These are phyloP conservation scores for Schizosaccharomyces versatilis DNA, from an alignment of 1,139 yeast species.

Conservation along the genomic window DNA sequence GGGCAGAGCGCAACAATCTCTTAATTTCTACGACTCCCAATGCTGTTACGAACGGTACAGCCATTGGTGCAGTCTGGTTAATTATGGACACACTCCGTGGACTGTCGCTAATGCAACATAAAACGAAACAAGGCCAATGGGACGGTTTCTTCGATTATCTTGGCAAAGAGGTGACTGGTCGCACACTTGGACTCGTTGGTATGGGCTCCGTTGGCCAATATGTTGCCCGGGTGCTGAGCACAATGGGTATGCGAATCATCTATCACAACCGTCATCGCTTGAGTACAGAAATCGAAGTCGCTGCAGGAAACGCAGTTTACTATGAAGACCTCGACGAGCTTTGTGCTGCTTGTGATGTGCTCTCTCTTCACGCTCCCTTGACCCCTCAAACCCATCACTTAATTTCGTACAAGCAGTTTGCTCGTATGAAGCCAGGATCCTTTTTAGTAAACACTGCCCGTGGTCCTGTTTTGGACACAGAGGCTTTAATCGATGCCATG, in stretches of 20 bases:
- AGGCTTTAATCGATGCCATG: constrained; percentile 45
- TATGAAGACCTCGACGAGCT: constrained; percentile 39
- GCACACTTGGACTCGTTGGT: constrained; percentile 49
- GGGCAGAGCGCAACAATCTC: constrained; percentile 7
- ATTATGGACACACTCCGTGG: constrained; percentile 11
- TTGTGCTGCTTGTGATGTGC: constrained; percentile 32
- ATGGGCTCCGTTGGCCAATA: constrained; percentile 71
- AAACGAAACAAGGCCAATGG: constrained; percentile 9
- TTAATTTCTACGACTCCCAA: constrained; percentile 10
- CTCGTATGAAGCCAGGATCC: constrained; percentile 46
- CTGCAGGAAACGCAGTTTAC: constrained; percentile 23
- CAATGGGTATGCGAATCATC: constrained; percentile 42
- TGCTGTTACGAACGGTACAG: constrained; percentile 11
- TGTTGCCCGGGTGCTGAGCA: constrained; percentile 38
- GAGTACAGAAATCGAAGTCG: constrained; percentile 26
- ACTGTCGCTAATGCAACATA: constrained; percentile 8
- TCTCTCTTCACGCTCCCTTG: constrained; percentile 44
- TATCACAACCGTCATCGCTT: constrained; percentile 44
- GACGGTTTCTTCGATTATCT: constrained; percentile 11
- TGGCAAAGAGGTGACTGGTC: constrained; percentile 36
- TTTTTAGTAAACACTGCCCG: constrained; percentile 44
- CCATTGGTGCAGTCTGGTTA: constrained; percentile 10
- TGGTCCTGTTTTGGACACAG: constrained; percentile 52
- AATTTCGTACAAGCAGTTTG: constrained; percentile 31
- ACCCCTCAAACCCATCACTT: constrained; percentile 31